Percentiles rank a stretch among this genome's conserved stretches.
phyloP scores from a whole-genome alignment of 352 stramenopile genomes.

The Saprolegnia parasitica region DNA sequence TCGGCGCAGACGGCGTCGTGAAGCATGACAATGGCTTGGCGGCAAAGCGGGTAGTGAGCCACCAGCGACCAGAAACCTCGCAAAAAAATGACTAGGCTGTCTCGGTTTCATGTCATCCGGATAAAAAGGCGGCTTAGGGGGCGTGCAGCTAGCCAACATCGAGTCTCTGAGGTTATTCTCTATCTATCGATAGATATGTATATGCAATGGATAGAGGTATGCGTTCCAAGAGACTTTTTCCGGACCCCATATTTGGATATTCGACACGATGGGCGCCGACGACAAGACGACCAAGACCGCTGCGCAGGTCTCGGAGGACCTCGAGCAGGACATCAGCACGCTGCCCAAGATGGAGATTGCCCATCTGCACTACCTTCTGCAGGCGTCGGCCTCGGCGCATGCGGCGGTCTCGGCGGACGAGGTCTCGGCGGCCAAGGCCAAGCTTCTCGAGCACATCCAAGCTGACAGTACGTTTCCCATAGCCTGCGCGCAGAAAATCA shows the following conservation, averaged over 20 bases:
- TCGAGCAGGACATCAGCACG: slow-evolving; percentile 73
- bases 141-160: too few species aligned
- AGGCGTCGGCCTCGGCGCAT: slow-evolving; percentile 50
- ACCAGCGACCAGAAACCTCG: too few species aligned
- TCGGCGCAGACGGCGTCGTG: too few species aligned
- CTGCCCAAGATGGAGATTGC: slow-evolving; percentile 75
- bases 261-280: slow-evolving; percentile 22
- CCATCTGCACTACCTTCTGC: slow-evolving; percentile 70
- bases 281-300: slow-evolving; percentile 38
- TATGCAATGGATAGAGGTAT: neutral
- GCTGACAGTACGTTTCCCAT: slow-evolving; percentile 21
- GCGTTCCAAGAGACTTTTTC: neutral
- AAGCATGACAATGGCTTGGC: too few species aligned
- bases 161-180: neutral
- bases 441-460: slow-evolving; percentile 62
- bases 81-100: too few species aligned
- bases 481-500: slow-evolving; percentile 30
- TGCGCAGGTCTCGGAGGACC: slow-evolving; percentile 85
- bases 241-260: slow-evolving; percentile 19
- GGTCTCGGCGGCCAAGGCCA: slow-evolving; percentile 35
- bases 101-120: too few species aligned
- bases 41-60: too few species aligned
- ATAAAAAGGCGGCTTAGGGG: too few species aligned
- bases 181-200: neutral
- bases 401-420: slow-evolving; percentile 40